Evolutionary conservation across 2,329 filamentous ascomycete genomes (phyloP), one percentile per base, ranked within the genome.

Genomic region (Lachnum nothofagi): DNA sequence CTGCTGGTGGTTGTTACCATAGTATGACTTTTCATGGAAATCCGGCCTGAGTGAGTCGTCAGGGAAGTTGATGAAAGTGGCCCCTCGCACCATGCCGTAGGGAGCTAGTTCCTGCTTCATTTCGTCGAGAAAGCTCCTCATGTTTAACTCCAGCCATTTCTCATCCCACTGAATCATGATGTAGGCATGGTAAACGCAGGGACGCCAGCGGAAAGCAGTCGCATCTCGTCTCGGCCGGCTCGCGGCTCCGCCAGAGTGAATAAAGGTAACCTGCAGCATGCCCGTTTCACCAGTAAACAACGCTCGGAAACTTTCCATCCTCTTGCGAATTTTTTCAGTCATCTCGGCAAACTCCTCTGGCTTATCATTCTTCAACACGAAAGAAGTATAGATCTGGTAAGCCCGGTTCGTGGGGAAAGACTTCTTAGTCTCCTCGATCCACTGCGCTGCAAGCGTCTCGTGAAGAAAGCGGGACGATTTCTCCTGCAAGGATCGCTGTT

Each of bases 21-120:
- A 46, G 25, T 46, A 46, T n/a, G 44, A 34, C 31, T 34, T 46
- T 23, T 46, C 44, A n/a, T 40, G 14, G 2, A 14, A 24, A 12
- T 19, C 23, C n/a, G 14, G 7, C 9, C 7, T 12, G 2, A 41
- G 8, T 23, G 35, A 20, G 3, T 14, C n/a, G 29, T 41, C 24
- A 9, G 44, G 35, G 24, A 46, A 46, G 19, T 46, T 46, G 24
- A 46, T 34, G 20, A 46, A 46, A 4, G 44, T 35, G 3, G 44
- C 44, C n/a, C 22, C 9, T 20, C 14, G 19, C 3, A 22, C 8
- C 8, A 46, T 22, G 1, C 34, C 39, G 23, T 31, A 46, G 2
- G 34, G 44, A 5, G 34, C 22, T 7, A 41, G 16, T 33, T 8
- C 33, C 4, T 10, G 7, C 19, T 22, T 40, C 23, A 41, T 2